A percentile compares a stretch with the other conserved stretches of the same genome.
phyloP scores from a whole-genome alignment of 768 basidiomycete species.

The Cantharellus anzutake region DNA sequence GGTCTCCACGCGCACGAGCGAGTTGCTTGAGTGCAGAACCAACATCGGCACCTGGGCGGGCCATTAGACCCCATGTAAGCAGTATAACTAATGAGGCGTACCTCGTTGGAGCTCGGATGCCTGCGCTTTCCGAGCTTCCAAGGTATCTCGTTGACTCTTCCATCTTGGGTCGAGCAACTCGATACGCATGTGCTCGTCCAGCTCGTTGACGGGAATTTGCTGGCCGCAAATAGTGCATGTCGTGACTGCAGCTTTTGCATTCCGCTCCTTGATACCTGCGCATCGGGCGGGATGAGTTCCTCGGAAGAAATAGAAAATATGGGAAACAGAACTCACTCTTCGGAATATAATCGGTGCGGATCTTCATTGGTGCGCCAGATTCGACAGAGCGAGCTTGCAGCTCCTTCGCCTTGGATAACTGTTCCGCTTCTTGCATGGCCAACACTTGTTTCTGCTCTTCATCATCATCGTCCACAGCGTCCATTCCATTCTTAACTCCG shows the following conservation, averaged over 20 bases:
- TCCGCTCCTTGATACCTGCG: constrained; percentile 12
- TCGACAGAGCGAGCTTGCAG: constrained; percentile 63
- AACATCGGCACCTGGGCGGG: constrained; percentile 55
- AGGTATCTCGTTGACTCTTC: constrained; percentile 83
- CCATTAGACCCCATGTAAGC: background rate
- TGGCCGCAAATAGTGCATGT: constrained; percentile 92
- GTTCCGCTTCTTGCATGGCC: constrained; percentile 43
- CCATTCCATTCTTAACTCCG: constrained; percentile 34
- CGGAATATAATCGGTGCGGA: constrained; percentile 89
- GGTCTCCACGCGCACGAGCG: constrained; percentile 89
- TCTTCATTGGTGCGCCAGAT: constrained; percentile 71
- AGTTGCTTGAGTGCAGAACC: constrained; percentile 83
- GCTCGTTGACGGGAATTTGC: constrained; percentile 85
- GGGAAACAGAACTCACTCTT: constrained; percentile 41
- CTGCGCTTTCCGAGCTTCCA: constrained; percentile 81
- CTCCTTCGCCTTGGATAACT: constrained; percentile 58
- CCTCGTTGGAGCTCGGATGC: constrained; percentile 69
- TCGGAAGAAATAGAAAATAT: background rate
- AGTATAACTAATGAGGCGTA: background rate
- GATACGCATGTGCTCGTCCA: constrained; percentile 96
- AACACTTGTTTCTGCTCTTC: constrained; percentile 23
- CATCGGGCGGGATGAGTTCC: too few relatives aligned
- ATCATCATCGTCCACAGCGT: constrained; percentile 66
- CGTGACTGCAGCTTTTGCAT: constrained; percentile 53
- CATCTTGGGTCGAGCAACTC: constrained; percentile 93